Evolutionary conservation across 2,329 filamentous ascomycete genomes (phyloP).

Genomic region (Penicillium expansum): DNA sequence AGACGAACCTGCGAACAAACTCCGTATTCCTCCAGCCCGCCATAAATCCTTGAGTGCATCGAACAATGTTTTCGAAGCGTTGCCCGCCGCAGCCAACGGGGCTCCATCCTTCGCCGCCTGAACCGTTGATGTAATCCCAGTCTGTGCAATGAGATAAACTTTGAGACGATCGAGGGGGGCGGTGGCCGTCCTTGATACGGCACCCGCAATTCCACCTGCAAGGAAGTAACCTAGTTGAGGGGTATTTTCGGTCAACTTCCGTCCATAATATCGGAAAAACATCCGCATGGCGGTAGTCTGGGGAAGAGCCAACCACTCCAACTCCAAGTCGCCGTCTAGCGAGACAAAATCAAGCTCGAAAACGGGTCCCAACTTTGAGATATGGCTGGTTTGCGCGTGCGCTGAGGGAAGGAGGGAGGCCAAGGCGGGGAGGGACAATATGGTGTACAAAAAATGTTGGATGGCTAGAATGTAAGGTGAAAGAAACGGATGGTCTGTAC

Average conservation of each 20-base stretch:
- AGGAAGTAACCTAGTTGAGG: conserved; percentile 76
- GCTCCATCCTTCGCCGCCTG: conserved; percentile 69
- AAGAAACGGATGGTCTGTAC: conserved; percentile 59
- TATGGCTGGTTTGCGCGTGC: conserved; percentile 32
- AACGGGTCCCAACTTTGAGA: conserved; percentile 25
- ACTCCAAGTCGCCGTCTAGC: conserved; percentile 37
- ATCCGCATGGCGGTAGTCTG: conserved; percentile 45
- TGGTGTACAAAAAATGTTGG: conserved; percentile 36
- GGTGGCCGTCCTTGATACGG: conserved; percentile 90
- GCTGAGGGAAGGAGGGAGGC: conserved; percentile 33
- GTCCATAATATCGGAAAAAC: conserved; percentile 44
- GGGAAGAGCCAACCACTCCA: conserved; percentile 44
- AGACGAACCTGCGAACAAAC: conserved; percentile 82
- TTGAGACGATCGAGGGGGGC: conserved; percentile 95
- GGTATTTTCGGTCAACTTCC: conserved; percentile 47
- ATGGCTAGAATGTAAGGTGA: conserved; percentile 35
- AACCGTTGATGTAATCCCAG: conserved; percentile 59
- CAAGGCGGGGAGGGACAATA: conserved; percentile 35
- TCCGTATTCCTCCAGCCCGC: conserved; percentile 78
- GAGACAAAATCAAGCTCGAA: conserved; percentile 31
- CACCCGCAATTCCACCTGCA: conserved; percentile 90
- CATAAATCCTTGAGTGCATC: conserved; percentile 76
- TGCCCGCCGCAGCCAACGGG: conserved; percentile 61
- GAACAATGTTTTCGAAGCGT: conserved; percentile 66
- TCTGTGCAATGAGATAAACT: conserved; percentile 95